These are phyloP conservation scores for Ceratocystis cubensis DNA, from an alignment of 2,329 filamentous ascomycete species.

Conservation along the genomic window DNA sequence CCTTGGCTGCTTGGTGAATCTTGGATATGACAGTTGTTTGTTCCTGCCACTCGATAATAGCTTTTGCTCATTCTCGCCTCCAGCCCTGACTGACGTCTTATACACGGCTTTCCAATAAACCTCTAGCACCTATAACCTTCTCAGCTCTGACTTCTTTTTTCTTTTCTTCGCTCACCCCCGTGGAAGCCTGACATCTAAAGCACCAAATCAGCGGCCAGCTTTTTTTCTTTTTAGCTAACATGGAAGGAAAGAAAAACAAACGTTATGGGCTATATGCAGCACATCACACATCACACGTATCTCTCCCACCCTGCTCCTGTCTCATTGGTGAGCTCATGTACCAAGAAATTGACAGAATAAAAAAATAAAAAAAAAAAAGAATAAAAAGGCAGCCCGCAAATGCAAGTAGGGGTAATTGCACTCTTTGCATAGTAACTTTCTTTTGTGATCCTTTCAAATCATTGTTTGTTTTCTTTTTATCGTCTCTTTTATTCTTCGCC, in stretches of 20 bases:
- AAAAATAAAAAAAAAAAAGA: neutral
- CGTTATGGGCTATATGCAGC: neutral
- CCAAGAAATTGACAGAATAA: neutral
- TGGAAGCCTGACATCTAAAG: too few species aligned
- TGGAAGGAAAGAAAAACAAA: too few species aligned
- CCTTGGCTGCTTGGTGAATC: neutral
- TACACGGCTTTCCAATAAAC: too few species aligned
- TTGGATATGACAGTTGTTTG: neutral
- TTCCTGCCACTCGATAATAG: neutral
- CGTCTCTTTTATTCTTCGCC: neutral
- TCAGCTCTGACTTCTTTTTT: too few species aligned
- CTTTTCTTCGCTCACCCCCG: too few species aligned
- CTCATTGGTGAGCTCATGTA: neutral
- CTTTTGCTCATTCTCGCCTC: neutral
- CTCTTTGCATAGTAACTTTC: neutral
- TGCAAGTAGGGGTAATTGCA: neutral
- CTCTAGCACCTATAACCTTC: too few species aligned
- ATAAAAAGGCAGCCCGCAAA: neutral
- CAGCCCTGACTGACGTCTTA: neutral
- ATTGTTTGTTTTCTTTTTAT: neutral
- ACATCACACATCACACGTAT: conserved; percentile 2
- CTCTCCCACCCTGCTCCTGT: too few species aligned
- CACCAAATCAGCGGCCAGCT: too few species aligned
- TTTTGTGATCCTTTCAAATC: neutral
- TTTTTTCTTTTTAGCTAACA: too few species aligned